These are phyloP conservation scores for Dioscorea cayenensis DNA, from an alignment of 116 monocot genomes.

Conservation along the genomic window DNA sequence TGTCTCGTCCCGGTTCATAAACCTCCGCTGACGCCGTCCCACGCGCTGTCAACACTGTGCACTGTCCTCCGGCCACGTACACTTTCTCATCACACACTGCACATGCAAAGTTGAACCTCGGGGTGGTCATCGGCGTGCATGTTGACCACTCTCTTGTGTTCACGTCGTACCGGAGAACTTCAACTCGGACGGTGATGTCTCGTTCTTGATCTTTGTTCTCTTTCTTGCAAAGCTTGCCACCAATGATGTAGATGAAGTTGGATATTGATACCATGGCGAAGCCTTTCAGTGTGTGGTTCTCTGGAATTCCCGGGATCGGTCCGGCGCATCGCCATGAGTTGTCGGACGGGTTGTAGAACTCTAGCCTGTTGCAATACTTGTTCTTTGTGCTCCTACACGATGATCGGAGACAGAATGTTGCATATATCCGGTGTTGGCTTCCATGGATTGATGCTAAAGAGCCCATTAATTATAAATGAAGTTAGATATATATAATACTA, in stretches of 20 bases:
- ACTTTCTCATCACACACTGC: constrained; percentile 17
- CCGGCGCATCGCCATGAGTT: constrained; percentile 18
- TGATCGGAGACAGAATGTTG: not conserved
- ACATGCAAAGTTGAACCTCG: constrained; percentile 33
- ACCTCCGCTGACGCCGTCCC: constrained; percentile 30
- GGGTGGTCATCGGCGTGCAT: constrained; percentile 13
- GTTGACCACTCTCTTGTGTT: constrained; percentile 11
- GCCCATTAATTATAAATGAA: not conserved
- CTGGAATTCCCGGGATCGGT: constrained; percentile 17
- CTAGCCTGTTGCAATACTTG: constrained; percentile 11
- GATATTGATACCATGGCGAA: constrained; percentile 19
- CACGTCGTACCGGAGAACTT: constrained; percentile 19
- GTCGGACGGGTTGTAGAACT: constrained; percentile 17
- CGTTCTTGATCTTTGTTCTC: not conserved
- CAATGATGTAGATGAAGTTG: constrained; percentile 20
- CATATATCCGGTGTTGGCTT: not conserved
- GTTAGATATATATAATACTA: too few species aligned
- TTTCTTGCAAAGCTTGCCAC: constrained; percentile 25
- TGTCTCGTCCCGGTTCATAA: constrained; percentile 16
- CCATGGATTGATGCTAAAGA: not conserved
- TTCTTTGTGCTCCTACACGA: not conserved
- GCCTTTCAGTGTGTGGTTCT: constrained; percentile 19
- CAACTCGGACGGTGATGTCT: constrained; percentile 13
- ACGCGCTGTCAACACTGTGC: constrained; percentile 7
- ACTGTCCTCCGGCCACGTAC: constrained; percentile 32